Evolutionary conservation across 1,284 basidiomycete genomes (phyloP).

Genomic region (Calocybe gambosa): DNA sequence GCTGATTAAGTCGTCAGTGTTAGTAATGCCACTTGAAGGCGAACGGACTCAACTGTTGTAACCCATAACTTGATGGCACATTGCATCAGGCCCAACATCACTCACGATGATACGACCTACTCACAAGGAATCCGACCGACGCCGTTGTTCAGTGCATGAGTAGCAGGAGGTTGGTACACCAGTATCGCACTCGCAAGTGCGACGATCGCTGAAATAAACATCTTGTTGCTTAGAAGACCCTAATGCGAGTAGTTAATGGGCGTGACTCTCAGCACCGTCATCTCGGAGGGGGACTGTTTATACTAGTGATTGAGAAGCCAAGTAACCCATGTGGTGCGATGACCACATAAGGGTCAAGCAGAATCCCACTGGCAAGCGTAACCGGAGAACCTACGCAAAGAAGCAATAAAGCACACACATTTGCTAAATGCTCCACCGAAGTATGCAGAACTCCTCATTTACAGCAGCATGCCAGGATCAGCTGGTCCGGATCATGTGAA

Average conservation of each 20-base stretch:
- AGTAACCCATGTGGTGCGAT: background rate
- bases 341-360: background rate
- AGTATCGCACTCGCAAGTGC: conserved; percentile 1
- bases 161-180: background rate
- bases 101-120: background rate
- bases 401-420: background rate
- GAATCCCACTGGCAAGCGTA: background rate
- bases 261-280: background rate
- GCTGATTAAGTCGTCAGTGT: conserved; percentile 26
- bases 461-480: conserved; percentile 1
- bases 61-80: conserved; percentile 32
- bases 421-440: conserved; percentile 1
- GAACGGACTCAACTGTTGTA: conserved; percentile 39
- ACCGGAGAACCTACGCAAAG: background rate
- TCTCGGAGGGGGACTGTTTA: background rate
- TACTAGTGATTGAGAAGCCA: background rate
- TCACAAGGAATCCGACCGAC: conserved; percentile 15
- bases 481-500: conserved; percentile 3
- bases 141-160: conserved; percentile 10
- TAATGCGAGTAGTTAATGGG: background rate
- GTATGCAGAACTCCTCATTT: background rate
- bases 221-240: background rate
- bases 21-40: too few relatives aligned
- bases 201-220: background rate
- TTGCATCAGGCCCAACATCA: background rate